Conservation (phyloP, 441 rosid genomes). For the Euphorbia neoarborescens region DNA sequence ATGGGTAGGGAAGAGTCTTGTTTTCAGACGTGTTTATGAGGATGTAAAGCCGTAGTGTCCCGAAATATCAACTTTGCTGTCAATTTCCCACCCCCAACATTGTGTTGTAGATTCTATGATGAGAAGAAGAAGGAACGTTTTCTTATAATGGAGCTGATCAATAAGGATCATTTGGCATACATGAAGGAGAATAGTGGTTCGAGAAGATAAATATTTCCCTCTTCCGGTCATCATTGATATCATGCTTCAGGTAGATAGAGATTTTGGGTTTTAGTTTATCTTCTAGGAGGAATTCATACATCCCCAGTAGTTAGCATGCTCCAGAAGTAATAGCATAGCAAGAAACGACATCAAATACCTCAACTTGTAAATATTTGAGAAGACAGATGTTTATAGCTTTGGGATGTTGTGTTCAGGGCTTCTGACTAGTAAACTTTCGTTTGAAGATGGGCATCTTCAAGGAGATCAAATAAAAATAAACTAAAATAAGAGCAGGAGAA, state of each 20-base stretch:
- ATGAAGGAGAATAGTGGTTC: slow-evolving; percentile 79
- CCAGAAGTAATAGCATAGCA: slow-evolving; percentile 75
- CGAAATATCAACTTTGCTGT: slow-evolving; percentile 49
- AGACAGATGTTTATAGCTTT: slow-evolving; percentile 85
- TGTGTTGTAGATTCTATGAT: slow-evolving; percentile 62
- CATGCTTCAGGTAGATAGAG: slow-evolving; percentile 87
- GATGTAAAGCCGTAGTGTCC: slow-evolving; percentile 43
- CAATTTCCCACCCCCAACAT: slow-evolving; percentile 75
- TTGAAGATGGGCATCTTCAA: slow-evolving; percentile 90
- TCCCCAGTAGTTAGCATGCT: slow-evolving; percentile 67
- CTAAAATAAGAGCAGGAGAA: slow-evolving; percentile 73
- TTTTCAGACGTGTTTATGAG: slow-evolving; percentile 53
- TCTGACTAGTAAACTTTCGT: slow-evolving; percentile 77
- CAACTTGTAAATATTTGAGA: slow-evolving; percentile 41
- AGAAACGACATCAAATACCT: slow-evolving; percentile 29
- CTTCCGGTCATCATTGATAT: slow-evolving; percentile 67
- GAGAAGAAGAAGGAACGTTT: slow-evolving; percentile 78
- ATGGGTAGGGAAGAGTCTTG: slow-evolving; percentile 78
- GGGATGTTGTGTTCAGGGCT: slow-evolving; percentile 91
- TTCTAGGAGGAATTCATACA: slow-evolving; percentile 29
- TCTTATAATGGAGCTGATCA: slow-evolving; percentile 73
- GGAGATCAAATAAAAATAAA: slow-evolving; percentile 67
- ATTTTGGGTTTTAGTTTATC: slow-evolving; percentile 74
- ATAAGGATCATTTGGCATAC: slow-evolving; percentile 56
- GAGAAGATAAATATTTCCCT: slow-evolving; percentile 50